Base-by-base conservation (phyloP, 179 eudicot genomes). In the Heliamphora pulchella region DNA sequence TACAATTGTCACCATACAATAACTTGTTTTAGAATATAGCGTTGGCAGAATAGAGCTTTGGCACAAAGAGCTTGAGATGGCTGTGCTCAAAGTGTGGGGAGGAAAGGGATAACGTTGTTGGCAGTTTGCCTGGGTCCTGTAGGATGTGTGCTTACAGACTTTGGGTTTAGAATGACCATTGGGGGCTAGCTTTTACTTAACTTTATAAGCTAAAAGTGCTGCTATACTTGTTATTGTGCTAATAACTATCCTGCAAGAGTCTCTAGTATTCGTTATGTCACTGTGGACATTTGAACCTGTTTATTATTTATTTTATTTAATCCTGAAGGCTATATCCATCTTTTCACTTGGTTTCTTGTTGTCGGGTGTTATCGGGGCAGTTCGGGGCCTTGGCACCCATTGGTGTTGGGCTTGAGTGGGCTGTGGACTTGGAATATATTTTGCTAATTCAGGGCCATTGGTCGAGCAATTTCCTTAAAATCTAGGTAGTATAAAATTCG, bases 161-260 rank as follows among this genome's bases (percentile, higher is more conserved):
- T 7, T 14, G 4, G 76, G 18, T 44, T 71, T 50, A 71, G 17
- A 8, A 31, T 13, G 64, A 75, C 5, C 13, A 8, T 22, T 54
- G 64, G 46, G 18, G 10, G 65, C 53, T 57, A 31, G 64, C 78
- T 74, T 55, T 13, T 55, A 57, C n/a, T 69, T 69, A 20, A 69
- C 5, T 46, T 22, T 57, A 57, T 9, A 13, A 61, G 65, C n/a
- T 18, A 61, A 61, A 61, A 15, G 31, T 31, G 31, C 31, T 31
- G 31, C 31, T 31, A 31, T 31, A 31, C 31, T 31, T 31, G 31
- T 11, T 4, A 43, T 3, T 41, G 8, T 47, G 20, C 55, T n/a
- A n/a, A 46, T n/a, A 47, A 7, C 55, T 71, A 17, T 71, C 74
- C 3, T 71, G 39, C 55, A 71, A 71, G 74, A 71, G 65, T 71